phyloP scores from a whole-genome alignment of 2,329 filamentous ascomycete species.

The Stagonosporopsis tanaceti region DNA sequence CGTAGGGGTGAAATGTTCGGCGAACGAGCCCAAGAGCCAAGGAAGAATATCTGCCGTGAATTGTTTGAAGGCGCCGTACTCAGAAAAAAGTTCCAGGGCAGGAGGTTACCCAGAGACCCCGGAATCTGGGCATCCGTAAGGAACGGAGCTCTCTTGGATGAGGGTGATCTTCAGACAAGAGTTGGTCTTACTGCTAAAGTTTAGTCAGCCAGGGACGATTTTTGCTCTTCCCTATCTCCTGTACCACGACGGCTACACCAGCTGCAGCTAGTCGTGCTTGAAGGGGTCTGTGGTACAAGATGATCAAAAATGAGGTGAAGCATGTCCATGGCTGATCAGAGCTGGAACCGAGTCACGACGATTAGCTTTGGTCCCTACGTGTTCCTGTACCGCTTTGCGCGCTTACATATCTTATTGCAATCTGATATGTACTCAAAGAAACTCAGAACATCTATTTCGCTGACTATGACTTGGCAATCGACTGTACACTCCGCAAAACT shows the following conservation, averaged over 20 bases:
- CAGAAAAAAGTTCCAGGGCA: neutral
- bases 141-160: neutral
- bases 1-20: neutral
- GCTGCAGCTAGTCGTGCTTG: neutral
- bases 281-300: neutral
- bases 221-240: neutral
- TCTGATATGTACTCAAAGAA: slow-evolving; percentile 35
- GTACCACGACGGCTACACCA: neutral
- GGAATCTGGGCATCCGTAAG: neutral
- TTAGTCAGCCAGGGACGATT: neutral
- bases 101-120: neutral
- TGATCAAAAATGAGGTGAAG: neutral
- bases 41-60: neutral
- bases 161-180: neutral
- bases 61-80: neutral
- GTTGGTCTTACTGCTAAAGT: neutral
- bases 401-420: neutral
- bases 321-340: neutral
- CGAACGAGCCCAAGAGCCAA: neutral
- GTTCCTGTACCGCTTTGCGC: neutral
- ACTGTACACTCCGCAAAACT: neutral
- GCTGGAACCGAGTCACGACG: neutral
- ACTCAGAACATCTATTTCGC: slow-evolving; percentile 24
- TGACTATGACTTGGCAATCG: slow-evolving; percentile 19
- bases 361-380: neutral